Base-by-base conservation (phyloP, 805 yeast species). In the Myxozyma vanderwaltii region DNA sequence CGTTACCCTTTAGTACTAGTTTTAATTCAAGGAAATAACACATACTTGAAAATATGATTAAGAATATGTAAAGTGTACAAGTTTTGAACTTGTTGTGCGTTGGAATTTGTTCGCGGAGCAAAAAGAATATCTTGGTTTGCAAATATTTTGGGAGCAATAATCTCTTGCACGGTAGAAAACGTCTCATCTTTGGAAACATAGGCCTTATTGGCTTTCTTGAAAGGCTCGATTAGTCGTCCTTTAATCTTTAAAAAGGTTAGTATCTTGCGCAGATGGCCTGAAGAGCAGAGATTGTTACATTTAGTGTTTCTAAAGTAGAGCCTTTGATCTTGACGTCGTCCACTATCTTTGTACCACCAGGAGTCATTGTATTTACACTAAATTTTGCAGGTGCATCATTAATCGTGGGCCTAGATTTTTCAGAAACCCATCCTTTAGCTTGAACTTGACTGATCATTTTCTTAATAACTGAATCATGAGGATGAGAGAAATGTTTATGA, bases 121-220 rank as follows among this genome's bases (percentile, higher is more conserved):
- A 79, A 81, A 17, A 84, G 74, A 1, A 91, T 70, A 71, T 91
- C 96, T 63, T 82, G 81, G 72, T 94, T 91, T 48, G 81, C 80
- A 59, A 88, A 79, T 72, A 92, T 77, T 0, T 91, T 86, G 26
- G 83, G 82, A 6, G 86, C 77, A 1, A 90, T 66, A 17, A 75
- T 70, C 35, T 72, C 70, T 52, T 90, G 91, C 24, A 84, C 59
- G 1, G 69, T 63, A 1, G 81, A 71, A 24, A 81, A 70, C 5
- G 71, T 71, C 36, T 69, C 69, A 1, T 68, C 58, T 26, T 69
- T 68, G 7, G 69, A 17, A 29, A 62, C 63, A 24, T 61, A 47
- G 33, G 65, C 39, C 27, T 63, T 66, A 17, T 63, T 62, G 45
- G 63, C 54, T 45, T 38, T 60, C 41, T 13, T 67, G 52, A 56